Percentiles rank a stretch among this genome's conserved stretches.
phyloP scores from a whole-genome alignment of 768 basidiomycete genomes.

The Leccinum sublutescens region DNA sequence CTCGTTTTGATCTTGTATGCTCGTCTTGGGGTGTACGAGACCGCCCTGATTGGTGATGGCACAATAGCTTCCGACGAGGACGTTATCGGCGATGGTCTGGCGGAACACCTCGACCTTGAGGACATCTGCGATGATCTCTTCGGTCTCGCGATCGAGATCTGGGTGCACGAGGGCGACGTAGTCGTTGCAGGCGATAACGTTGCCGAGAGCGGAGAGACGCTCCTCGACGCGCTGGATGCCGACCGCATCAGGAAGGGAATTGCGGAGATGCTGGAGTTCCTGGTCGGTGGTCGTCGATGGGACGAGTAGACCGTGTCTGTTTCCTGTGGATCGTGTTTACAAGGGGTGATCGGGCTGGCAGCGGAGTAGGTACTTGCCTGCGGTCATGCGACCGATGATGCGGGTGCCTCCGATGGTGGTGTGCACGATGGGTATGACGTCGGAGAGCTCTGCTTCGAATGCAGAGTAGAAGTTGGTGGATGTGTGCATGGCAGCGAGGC shows the following conservation, averaged over 20 bases:
- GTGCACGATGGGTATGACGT: conserved; percentile 94
- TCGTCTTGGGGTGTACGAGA: conserved; percentile 96
- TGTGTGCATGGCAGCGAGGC: conserved; percentile 89
- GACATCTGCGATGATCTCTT: conserved; percentile 99
- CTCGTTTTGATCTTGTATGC: conserved; percentile 96
- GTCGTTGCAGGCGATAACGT: conserved; percentile 98
- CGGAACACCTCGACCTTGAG: conserved; percentile 99
- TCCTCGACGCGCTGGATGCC: conserved; percentile 96
- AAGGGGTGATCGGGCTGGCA: fast-evolving
- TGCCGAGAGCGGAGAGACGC: conserved; percentile 93
- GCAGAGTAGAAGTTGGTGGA: conserved; percentile 98
- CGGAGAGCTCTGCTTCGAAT: conserved; percentile 91
- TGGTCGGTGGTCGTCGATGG: conserved; percentile 96
- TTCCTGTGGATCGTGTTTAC: conserved; percentile 49
- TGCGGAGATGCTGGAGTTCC: conserved; percentile 96
- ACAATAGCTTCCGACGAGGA: conserved; percentile 95
- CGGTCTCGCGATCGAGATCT: conserved; percentile 96
- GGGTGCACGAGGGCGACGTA: conserved; percentile 99
- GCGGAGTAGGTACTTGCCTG: conserved; percentile 48
- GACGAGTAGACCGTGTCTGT: conserved; percentile 95
- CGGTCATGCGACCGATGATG: conserved; percentile 89
- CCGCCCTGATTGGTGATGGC: conserved; percentile 96
- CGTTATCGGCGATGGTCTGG: conserved; percentile 95
- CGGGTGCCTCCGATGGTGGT: conserved; percentile 93
- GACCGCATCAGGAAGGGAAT: conserved; percentile 90